A percentile compares a stretch with the other conserved stretches of the same genome.
phyloP scores from a whole-genome alignment of 1,284 basidiomycete species.

The Microbotryum lychnidis-dioicae region DNA sequence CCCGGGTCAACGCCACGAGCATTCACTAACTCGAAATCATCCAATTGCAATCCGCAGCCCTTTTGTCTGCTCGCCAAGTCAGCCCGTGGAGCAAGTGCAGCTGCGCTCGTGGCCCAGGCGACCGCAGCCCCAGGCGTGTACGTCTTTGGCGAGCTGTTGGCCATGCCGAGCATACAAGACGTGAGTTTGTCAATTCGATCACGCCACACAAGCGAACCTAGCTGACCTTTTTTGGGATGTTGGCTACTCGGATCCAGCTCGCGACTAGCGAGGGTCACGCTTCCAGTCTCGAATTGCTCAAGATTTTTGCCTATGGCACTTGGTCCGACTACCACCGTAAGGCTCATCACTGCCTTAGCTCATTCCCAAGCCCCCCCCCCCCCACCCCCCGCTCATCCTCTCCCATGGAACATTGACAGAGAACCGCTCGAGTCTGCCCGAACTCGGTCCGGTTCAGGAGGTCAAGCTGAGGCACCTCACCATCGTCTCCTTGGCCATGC shows the following conservation, averaged over 20 bases:
- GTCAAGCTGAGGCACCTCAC: conserved; percentile 87
- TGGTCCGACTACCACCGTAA: conserved; percentile 62
- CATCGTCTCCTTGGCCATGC: conserved; percentile 67
- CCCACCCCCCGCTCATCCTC: neutral
- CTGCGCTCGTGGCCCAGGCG: conserved; percentile 75
- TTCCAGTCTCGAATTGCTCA: conserved; percentile 54
- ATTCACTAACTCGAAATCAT: too few relatives aligned
- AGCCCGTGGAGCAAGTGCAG: conserved; percentile 80
- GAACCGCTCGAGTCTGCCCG: conserved; percentile 56
- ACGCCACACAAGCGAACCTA: too few relatives aligned
- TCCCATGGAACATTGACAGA: conserved; percentile 43
- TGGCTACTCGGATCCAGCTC: conserved; percentile 47
- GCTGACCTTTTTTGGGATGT: neutral
- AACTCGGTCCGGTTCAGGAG: conserved; percentile 61
- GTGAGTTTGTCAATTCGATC: conserved; percentile 44
- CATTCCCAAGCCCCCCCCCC: neutral
- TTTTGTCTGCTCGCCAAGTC: conserved; percentile 83
- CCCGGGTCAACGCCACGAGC: too few relatives aligned
- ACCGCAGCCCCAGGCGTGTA: conserved; percentile 81
- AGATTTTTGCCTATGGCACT: conserved; percentile 82
- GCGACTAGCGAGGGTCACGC: conserved; percentile 54
- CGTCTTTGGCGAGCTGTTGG: conserved; percentile 79
- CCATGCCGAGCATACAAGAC: conserved; percentile 70
- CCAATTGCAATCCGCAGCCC: conserved; percentile 46
- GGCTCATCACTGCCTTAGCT: conserved; percentile 6